These are phyloP conservation scores for Atkinsonella texensis DNA, from an alignment of 2,329 filamentous ascomycete genomes.

Conservation along the genomic window DNA sequence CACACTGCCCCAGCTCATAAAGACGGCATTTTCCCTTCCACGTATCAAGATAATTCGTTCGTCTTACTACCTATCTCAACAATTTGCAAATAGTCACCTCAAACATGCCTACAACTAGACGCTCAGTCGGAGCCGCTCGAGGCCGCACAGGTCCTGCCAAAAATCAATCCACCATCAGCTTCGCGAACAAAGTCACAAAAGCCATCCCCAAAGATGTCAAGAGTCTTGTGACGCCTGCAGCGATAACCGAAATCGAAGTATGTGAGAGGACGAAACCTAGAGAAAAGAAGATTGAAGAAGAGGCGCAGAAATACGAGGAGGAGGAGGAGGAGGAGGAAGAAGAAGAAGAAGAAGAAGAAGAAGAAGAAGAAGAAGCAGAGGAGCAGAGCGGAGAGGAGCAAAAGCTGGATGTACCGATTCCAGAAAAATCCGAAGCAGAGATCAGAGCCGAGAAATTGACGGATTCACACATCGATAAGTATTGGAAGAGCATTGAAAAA, in stretches of 20 bases:
- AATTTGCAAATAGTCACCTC: neutral
- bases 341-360: slow-evolving; percentile 12
- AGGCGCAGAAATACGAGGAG: slow-evolving; percentile 12
- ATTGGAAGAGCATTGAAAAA: slow-evolving; percentile 65
- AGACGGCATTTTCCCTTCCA: no score
- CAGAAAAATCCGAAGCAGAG: slow-evolving; percentile 38
- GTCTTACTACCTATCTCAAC: neutral
- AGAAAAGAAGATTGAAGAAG: slow-evolving; percentile 8
- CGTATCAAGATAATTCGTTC: neutral
- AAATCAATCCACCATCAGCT: slow-evolving; percentile 44
- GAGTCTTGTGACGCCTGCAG: slow-evolving; percentile 21
- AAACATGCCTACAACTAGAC: slow-evolving; percentile 38
- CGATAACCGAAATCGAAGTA: slow-evolving; percentile 23
- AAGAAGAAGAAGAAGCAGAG: slow-evolving; percentile 13
- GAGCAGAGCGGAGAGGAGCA: slow-evolving; percentile 14
- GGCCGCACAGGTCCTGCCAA: slow-evolving; percentile 26
- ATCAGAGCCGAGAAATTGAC: slow-evolving; percentile 51
- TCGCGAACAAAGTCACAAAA: slow-evolving; percentile 46
- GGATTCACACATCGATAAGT: slow-evolving; percentile 57
- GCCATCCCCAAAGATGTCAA: slow-evolving; percentile 35
- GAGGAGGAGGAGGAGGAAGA: slow-evolving; percentile 12
- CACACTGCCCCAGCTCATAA: no score
- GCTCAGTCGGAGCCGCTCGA: slow-evolving; percentile 29
- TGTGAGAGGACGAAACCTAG: slow-evolving; percentile 12
- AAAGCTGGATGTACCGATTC: slow-evolving; percentile 17